phyloP scores from a whole-genome alignment of 2,329 filamentous ascomycete species.

The Trichophyton benhamiae region DNA sequence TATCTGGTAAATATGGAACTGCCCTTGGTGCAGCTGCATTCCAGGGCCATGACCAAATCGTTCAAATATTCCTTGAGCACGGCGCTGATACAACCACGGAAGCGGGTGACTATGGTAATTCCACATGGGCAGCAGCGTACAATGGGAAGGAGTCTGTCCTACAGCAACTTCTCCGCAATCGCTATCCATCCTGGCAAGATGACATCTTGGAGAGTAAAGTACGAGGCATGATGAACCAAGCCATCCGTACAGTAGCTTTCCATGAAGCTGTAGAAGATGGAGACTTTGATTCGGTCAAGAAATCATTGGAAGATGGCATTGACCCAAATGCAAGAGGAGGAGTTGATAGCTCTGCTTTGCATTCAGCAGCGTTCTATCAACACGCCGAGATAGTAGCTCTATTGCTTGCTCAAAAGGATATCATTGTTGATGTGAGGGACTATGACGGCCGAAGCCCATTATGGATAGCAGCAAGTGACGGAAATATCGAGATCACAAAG shows the following conservation, averaged over 20 bases:
- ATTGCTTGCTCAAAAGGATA: not conserved
- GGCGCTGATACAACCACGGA: not conserved
- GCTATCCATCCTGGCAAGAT: not conserved
- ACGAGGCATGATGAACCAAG: not conserved
- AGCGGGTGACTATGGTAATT: not conserved
- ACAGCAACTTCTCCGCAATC: not conserved
- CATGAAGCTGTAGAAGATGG: not conserved
- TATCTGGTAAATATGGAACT: not conserved
- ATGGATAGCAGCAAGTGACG: not conserved
- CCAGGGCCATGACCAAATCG: not conserved
- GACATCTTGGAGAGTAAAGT: not conserved
- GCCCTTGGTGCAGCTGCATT: constrained; percentile 1
- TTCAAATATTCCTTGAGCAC: constrained; percentile 5
- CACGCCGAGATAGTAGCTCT: not conserved
- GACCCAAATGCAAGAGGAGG: not conserved
- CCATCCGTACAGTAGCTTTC: not conserved
- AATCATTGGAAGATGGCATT: constrained; percentile 9
- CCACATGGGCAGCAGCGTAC: not conserved
- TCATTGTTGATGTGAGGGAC: not conserved
- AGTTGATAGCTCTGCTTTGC: not conserved
- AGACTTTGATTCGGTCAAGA: not conserved
- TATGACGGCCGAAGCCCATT: not conserved
- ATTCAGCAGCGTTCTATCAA: not conserved
- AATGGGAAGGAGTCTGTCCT: not conserved
- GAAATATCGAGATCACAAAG: not conserved